Base-by-base conservation (phyloP, 1,284 basidiomycete genomes). In the Vanrija humicola region DNA sequence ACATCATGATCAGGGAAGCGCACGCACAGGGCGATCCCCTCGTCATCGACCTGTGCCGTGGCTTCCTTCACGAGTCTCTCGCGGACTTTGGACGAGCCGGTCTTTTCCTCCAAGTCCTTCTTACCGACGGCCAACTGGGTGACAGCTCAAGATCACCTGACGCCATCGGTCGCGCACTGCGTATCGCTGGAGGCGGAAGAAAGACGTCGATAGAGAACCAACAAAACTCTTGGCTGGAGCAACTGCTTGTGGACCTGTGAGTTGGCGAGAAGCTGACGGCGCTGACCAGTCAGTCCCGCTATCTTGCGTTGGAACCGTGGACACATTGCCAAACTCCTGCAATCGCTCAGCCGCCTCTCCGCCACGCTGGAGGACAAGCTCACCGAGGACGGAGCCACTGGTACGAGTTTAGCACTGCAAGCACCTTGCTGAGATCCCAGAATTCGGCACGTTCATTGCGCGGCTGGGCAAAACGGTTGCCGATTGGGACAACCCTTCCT, bases 31-130 rank as follows among this genome's bases (percentile, higher is more conserved):
- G 54, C 7, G 57, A 59, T 23, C 29, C 48, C 1, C 54, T 50
- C 3, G 48, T 59, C 23, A 44, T 57, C 16, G 55, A 61, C n/a
- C 19, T 50, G 29, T 49, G 57, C 29, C 48, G 49, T n/a, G 29
- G 39, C 15, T 48, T 54, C 46, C 38, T 56, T 10, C 55, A 52
- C 14, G 48, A 44, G 28, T 42, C 58, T 9, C 39, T 56, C 3
- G 46, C 47, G 4, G 50, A 54, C 43, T 59, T 69, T 48, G 69
- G 69, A 8, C 38, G 58, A 29, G 64, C 68, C 0, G 67, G 68
- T 0, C 52, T 74, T 2, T 66, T 69, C 54, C 50, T 70, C 6
- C 64, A 72, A 48, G 60, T 72, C 1, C 63, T 73, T 34, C 54
- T 48, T 8, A 38, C 38, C 6, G 54, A 61, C 21, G 48, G 44